phyloP scores from a whole-genome alignment of 305 asterid genomes.

The Solanum hybrid region DNA sequence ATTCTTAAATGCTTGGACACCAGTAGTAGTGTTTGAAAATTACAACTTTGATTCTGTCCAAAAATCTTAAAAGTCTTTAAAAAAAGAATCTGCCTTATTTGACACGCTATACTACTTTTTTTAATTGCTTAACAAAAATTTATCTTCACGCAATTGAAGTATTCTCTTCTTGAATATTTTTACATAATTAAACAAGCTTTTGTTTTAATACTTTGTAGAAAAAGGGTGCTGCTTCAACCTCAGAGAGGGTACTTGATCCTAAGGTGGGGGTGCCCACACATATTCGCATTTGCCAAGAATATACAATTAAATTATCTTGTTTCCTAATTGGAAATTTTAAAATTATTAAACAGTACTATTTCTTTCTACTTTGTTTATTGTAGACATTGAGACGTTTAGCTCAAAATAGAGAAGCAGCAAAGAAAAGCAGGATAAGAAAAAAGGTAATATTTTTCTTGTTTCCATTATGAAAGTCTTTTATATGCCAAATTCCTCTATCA shows the following conservation, averaged over 20 bases:
- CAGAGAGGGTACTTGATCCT: constrained; percentile 65
- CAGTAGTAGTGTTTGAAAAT: not conserved
- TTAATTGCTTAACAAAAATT: not conserved
- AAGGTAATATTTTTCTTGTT: constrained; percentile 31
- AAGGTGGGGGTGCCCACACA: constrained; percentile 43
- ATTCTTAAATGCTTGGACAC: not conserved
- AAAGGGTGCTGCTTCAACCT: constrained; percentile 59
- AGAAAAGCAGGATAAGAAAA: constrained; percentile 89
- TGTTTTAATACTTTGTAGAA: constrained; percentile 42
- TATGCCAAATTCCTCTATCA: not conserved
- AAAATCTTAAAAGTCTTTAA: not conserved
- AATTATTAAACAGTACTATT: not conserved
- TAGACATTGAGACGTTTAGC: constrained; percentile 97
- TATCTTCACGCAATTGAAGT: not conserved
- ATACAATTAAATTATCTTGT: not conserved
- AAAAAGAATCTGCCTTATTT: constrained; percentile 25
- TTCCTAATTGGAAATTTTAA: not conserved
- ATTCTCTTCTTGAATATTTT: not conserved
- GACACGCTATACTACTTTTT: constrained; percentile 27
- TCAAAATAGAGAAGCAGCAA: constrained; percentile 98
- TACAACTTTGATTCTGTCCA: not conserved
- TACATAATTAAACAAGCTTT: not conserved
- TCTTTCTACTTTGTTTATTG: not conserved
- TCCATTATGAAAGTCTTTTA: not conserved
- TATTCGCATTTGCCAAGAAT: not conserved